Evolutionary conservation across 345 rosid species (phyloP).

Genomic region (Litchi chinensis): DNA sequence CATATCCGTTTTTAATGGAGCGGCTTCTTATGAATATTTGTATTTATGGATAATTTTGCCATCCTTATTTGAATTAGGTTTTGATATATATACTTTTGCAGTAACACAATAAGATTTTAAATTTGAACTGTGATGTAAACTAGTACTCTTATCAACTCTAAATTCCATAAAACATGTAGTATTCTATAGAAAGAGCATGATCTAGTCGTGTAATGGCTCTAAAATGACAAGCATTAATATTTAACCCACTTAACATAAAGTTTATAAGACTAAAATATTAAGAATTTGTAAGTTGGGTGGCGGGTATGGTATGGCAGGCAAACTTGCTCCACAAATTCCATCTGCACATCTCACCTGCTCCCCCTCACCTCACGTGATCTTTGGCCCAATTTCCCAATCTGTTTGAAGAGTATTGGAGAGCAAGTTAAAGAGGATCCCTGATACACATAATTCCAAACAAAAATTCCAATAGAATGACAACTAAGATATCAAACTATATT

Average conservation of each 20-base stretch:
- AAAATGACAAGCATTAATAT: not conserved
- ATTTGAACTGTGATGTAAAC: too few species aligned
- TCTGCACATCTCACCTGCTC: slow-evolving; percentile 17
- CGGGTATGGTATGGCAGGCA: not conserved
- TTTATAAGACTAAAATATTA: not conserved
- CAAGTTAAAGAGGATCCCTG: slow-evolving; percentile 22
- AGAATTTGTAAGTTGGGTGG: not conserved
- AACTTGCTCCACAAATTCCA: slow-evolving; percentile 1
- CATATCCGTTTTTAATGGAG: too few species aligned
- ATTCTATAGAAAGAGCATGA: too few species aligned
- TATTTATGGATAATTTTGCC: too few species aligned
- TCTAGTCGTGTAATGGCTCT: too few species aligned
- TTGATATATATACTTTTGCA: too few species aligned
- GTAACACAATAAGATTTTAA: too few species aligned
- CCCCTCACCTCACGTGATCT: slow-evolving; percentile 20
- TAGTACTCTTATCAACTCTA: too few species aligned
- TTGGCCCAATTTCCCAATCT: slow-evolving; percentile 20
- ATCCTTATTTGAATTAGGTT: too few species aligned
- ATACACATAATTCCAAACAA: slow-evolving; percentile 57
- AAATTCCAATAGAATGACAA: slow-evolving; percentile 60
- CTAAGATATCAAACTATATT: slow-evolving; percentile 32
- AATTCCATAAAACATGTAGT: too few species aligned
- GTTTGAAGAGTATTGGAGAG: not conserved
- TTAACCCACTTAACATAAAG: not conserved
- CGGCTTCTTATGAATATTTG: too few species aligned